Evolutionary conservation across 306 rosid genomes (phyloP).

Genomic region (Malus asiatica): DNA sequence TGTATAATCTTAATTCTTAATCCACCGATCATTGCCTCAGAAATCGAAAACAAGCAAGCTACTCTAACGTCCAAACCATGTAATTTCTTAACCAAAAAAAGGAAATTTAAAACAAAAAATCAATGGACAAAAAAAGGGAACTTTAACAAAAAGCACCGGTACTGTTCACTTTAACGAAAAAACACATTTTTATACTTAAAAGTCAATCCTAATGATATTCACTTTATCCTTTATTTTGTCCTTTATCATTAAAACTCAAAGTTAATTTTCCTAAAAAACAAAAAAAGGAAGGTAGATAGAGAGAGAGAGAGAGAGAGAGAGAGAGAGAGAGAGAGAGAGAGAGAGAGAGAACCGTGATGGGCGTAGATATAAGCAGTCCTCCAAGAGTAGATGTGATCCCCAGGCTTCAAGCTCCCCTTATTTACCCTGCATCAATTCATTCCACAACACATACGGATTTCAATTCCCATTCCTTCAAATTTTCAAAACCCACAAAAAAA

Average conservation of each 20-base stretch:
- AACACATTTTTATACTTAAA: no score
- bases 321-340: no score
- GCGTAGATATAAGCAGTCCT: conserved; percentile 84
- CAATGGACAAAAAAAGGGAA: not conserved
- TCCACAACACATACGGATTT: not conserved
- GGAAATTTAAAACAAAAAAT: not conserved
- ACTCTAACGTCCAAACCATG: not conserved
- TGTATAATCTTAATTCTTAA: not conserved
- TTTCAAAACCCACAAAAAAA: not conserved
- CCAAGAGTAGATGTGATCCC: conserved; percentile 95
- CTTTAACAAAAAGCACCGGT: no score
- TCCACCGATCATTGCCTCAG: not conserved
- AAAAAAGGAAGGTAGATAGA: not conserved
- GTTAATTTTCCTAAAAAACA: no score
- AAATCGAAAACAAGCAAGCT: not conserved
- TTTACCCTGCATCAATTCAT: conserved; percentile 38
- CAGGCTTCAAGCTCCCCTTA: conserved; percentile 56
- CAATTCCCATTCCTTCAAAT: not conserved
- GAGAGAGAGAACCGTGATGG: conserved; percentile 64
- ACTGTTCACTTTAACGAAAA: no score
- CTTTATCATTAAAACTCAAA: no score
- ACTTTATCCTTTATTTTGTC: no score
- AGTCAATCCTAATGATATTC: no score
- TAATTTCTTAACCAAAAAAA: not conserved
- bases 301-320: no score